These are phyloP conservation scores for Eucalyptus cladocalyx DNA, from an alignment of 345 rosid genomes.

Conservation along the genomic window DNA sequence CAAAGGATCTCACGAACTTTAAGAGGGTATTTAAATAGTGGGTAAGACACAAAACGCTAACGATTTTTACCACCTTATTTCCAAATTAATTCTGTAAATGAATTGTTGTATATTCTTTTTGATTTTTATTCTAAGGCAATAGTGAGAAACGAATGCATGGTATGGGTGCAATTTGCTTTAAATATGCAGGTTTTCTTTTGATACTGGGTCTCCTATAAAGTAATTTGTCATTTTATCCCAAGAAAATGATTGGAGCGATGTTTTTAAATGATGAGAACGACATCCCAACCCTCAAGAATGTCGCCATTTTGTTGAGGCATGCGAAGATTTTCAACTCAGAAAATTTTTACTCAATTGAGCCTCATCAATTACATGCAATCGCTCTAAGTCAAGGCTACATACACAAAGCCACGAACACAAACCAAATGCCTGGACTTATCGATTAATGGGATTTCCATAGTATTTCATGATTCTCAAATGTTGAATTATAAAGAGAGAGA, in stretches of 20 bases:
- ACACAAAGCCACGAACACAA: neutral
- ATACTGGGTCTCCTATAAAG: neutral
- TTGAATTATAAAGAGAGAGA: neutral
- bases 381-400: accelerated
- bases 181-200: neutral
- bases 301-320: neutral
- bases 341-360: neutral
- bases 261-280: neutral
- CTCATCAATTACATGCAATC: neutral
- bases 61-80: neutral
- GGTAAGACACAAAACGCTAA: neutral
- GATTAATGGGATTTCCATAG: neutral
- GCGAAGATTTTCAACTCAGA: neutral
- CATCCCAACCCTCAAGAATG: neutral
- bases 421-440: neutral
- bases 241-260: neutral
- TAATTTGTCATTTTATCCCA: neutral
- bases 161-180: neutral
- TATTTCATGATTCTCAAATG: neutral
- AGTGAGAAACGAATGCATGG: neutral
- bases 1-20: neutral
- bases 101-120: neutral
- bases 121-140: neutral
- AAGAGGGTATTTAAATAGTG: neutral
- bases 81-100: neutral